Percentiles rank a stretch among this genome's conserved stretches.
These are phyloP conservation scores for Teunomyces funiuensis DNA, from an alignment of 805 yeast species.

Conservation along the genomic window DNA sequence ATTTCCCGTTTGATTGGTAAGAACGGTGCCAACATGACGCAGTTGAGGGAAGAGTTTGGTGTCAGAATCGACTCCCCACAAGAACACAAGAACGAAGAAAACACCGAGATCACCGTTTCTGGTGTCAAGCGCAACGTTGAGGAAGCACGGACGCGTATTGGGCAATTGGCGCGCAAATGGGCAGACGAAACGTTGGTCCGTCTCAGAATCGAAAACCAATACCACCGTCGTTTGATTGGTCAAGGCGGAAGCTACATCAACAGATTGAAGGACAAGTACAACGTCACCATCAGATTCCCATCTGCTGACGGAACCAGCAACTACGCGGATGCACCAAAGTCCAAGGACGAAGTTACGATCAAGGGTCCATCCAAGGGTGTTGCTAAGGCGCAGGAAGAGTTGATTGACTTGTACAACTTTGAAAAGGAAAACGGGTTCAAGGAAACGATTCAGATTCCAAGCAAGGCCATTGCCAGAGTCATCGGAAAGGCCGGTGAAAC, in stretches of 20 bases:
- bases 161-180: constrained; percentile 65
- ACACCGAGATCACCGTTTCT: constrained; percentile 53
- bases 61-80: constrained; percentile 68
- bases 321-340: constrained; percentile 40
- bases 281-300: constrained; percentile 79
- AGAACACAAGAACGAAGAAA: constrained; percentile 20
- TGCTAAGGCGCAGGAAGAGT: constrained; percentile 76
- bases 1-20: constrained; percentile 87
- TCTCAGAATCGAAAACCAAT: constrained; percentile 70
- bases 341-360: constrained; percentile 62
- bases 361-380: constrained; percentile 93
- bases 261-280: constrained; percentile 85
- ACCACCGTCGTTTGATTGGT: constrained; percentile 82
- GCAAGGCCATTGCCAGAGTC: constrained; percentile 73
- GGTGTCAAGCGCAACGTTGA: constrained; percentile 81
- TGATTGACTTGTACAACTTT: constrained; percentile 77
- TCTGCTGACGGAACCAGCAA: constrained; percentile 24
- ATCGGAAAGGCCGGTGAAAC: constrained; percentile 89
- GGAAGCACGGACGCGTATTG: constrained; percentile 62
- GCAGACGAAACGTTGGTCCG: constrained; percentile 74
- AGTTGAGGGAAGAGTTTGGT: constrained; percentile 69
- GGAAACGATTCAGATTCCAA: constrained; percentile 64
- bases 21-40: constrained; percentile 72
- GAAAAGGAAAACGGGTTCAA: constrained; percentile 84
- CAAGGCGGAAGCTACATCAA: constrained; percentile 76